phyloP scores from a whole-genome alignment of 2,329 filamentous ascomycete species.

The Verticillium tricorpus region DNA sequence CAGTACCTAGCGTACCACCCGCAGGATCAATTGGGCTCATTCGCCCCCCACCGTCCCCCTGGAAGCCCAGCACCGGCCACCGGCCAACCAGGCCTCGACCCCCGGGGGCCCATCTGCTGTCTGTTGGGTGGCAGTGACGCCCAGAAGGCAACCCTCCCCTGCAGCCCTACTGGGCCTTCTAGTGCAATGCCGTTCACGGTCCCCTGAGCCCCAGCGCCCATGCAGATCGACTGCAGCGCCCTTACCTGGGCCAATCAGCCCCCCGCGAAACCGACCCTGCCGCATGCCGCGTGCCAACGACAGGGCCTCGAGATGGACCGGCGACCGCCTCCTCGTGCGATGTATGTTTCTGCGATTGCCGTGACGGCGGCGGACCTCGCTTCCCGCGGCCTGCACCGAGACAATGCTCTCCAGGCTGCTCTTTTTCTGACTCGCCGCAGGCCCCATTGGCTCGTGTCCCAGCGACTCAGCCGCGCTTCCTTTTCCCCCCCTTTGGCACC shows the following conservation, averaged over 20 bases:
- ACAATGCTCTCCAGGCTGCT: no score
- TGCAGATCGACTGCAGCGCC: neutral
- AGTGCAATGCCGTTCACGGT: no score
- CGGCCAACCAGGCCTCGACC: neutral
- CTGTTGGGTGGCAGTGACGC: no score
- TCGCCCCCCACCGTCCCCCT: neutral
- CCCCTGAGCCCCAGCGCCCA: neutral
- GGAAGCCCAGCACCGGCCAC: neutral
- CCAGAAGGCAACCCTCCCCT: no score
- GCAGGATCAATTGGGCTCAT: neutral
- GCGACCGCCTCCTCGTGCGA: no score
- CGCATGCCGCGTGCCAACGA: neutral
- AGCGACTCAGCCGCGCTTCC: neutral
- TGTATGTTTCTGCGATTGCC: no score
- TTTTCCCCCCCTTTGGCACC: neutral
- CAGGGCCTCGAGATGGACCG: neutral
- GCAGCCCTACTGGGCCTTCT: no score
- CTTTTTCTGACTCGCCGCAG: neutral
- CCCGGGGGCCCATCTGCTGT: no score
- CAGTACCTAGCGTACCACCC: no score
- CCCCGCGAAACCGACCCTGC: neutral
- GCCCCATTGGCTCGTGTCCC: neutral
- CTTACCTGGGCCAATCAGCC: neutral
- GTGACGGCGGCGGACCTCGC: neutral
- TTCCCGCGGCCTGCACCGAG: neutral